phyloP scores from a whole-genome alignment of 192 early-diverging fungal genomes.

The Thamnidium elegans region DNA sequence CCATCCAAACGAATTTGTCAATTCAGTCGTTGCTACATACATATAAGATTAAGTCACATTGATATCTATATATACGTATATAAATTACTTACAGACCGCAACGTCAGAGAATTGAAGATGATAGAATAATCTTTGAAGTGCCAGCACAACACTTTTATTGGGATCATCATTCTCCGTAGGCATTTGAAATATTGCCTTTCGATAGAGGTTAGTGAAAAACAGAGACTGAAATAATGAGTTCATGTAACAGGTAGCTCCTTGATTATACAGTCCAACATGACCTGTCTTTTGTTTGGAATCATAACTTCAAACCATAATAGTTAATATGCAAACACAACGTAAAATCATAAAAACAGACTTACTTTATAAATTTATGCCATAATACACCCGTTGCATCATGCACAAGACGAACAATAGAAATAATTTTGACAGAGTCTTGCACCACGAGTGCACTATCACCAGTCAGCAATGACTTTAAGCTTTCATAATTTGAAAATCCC shows the following conservation, averaged over 20 bases:
- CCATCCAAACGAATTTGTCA: constrained; percentile 99
- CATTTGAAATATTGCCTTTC: constrained; percentile 88
- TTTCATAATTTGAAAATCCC: constrained; percentile 85
- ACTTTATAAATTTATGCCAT: constrained; percentile 93
- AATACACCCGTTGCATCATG: constrained; percentile 88
- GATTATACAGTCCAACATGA: constrained; percentile 92
- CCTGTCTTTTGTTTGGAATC: constrained; percentile 88
- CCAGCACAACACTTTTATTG: constrained; percentile 77
- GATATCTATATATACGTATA: neutral
- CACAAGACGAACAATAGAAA: constrained; percentile 69
- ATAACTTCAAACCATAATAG: constrained; percentile 48
- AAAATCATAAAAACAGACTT: constrained; percentile 4
- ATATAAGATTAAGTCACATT: neutral
- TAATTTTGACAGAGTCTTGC: constrained; percentile 70
- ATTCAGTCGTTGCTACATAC: constrained; percentile 67
- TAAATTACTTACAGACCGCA: constrained; percentile 56
- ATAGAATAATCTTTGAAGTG: constrained; percentile 94
- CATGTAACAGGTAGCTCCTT: constrained; percentile 99
- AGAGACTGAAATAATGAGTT: constrained; percentile 97
- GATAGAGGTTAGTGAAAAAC: constrained; percentile 93
- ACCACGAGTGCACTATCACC: constrained; percentile 29
- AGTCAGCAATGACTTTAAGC: constrained; percentile 45
- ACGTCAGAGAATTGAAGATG: constrained; percentile 71
- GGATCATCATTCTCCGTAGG: constrained; percentile 90
- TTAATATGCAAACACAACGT: neutral